Base-by-base conservation (phyloP, 345 rosid genomes). In the Toxicodendron radicans region DNA sequence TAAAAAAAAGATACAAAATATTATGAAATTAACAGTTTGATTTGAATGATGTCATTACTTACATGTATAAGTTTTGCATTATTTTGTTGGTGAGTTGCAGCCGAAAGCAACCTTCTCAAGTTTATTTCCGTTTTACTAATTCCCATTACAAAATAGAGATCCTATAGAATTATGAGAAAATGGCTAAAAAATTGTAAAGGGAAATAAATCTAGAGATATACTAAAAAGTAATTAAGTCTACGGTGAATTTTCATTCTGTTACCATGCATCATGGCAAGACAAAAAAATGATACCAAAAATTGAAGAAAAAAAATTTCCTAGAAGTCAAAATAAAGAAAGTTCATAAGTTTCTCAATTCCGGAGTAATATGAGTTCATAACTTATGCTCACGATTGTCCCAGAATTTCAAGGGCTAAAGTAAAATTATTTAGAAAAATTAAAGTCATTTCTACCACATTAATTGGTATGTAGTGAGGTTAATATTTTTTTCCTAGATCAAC, bases 11-110 rank as follows among this genome's bases (percentile, higher is more conserved):
- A 12, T 43, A 75, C 32, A 61, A 46, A 38, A 20, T 21, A 64
- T 58, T 63, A 54, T 24, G 10, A 38, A 45, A 71, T n/a, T 38
- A 67, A 57, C 35, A 32, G 64, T 24, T 46, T 46, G 58, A 63
- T 13, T 21, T 27, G 48, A 67, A 33, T 43, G 51, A 57, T 0
- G 21, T 18, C 35, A 4, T 12, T 13, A 35, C 85, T 70, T 83
- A 88, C 95, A 85, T 94, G 97, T 17, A 91, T 52, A 67, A 92
- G 94, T 78, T 92, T 92, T 8, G 90, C 87, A 71, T 88, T 92
- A 77, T 92, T 92, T 68, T 86, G 85, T 66, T 94, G 98, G 46
- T 80, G 76, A 56, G 97, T 93, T 13, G 95, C 92, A 67, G 93
- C 86, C 1, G 85, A 82, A 52, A 92, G 93, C 78, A 94, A 82